These are phyloP conservation scores for Tuber brumale DNA, from an alignment of 495 filamentous ascomycete genomes.

Conservation along the genomic window DNA sequence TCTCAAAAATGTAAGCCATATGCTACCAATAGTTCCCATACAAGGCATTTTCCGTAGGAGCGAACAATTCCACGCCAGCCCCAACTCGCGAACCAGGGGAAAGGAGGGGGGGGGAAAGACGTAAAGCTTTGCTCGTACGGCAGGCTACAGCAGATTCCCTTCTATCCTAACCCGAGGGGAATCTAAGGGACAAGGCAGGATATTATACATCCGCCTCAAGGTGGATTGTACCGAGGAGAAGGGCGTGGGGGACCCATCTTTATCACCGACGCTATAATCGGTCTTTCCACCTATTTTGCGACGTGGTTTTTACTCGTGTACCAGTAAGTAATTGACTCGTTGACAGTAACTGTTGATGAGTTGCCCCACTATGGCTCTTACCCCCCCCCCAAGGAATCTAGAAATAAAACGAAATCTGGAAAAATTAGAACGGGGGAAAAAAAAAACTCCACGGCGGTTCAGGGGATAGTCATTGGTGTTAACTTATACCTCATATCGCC, in stretches of 20 bases:
- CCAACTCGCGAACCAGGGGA: not conserved
- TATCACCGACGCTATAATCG: not conserved
- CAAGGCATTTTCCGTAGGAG: not conserved
- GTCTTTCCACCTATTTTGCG: not conserved
- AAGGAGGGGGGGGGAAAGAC: not conserved
- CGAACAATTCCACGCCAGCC: not conserved
- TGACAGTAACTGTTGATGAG: too few relatives aligned
- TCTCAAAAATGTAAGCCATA: not conserved
- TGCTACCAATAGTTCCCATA: not conserved
- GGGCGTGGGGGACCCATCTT: not conserved
- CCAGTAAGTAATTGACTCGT: too few relatives aligned
- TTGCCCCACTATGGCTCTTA: not conserved
- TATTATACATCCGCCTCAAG: too few relatives aligned
- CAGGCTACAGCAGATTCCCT: not conserved
- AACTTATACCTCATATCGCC: not conserved
- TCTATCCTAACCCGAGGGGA: too few relatives aligned
- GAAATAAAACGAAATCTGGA: not conserved
- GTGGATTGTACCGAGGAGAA: too few relatives aligned
- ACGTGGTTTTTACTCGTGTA: not conserved
- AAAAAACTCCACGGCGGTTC: not conserved
- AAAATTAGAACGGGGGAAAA: not conserved
- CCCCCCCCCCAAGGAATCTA: not conserved
- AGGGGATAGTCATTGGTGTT: not conserved
- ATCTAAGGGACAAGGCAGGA: too few relatives aligned
- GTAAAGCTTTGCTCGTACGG: too few relatives aligned